Evolutionary conservation across 805 yeast genomes (phyloP), one percentile per base, ranked within the genome.

Genomic region (Candida nitratophila): DNA sequence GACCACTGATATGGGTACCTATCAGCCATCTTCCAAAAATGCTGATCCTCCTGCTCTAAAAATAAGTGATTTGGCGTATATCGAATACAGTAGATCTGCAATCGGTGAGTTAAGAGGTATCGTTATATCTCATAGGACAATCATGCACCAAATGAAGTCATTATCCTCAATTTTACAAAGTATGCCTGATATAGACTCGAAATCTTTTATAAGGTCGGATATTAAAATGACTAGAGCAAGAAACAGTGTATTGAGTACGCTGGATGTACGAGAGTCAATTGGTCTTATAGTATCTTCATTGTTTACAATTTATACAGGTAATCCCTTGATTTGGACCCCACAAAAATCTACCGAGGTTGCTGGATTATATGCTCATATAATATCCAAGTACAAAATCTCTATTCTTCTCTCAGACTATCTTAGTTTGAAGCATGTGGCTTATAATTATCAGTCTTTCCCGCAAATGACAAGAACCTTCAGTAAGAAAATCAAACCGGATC

Each of bases 31-130:
- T 27, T 74, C 80, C 3, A 79, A 75, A 51, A 75, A 77, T 44
- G 70, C 66, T 7, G 81, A 73, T 17, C 73, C 74, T 1, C 87
- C 90, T 1, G 77, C 85, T 0, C 64, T 81, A 38, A 86, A 83
- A 51, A 77, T 81, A 1, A 86, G 90, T 1, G 95, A 87, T 55
- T 66, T 93, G 46, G 96, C 98, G 0, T 93, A 93, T 56, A 90
- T 93, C 14, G 99, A 93, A 64, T 93, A 85, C 57, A 79, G 93
- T 0, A 77, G 90, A 52, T 84, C 95, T 1, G 95, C 97, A 0
- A 77, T 86, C 24, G 98, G 98, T 3, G 95, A 90, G 50, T 65
- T 89, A 31, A 72, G 96, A 46, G 99, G 99, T 16, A 95, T 93
- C 31, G 96, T 95, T 1, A 76, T 93, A 58, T 85, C 93, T 21